Conservation (phyloP, 805 yeast genomes). For the Ogataea saltuana region DNA sequence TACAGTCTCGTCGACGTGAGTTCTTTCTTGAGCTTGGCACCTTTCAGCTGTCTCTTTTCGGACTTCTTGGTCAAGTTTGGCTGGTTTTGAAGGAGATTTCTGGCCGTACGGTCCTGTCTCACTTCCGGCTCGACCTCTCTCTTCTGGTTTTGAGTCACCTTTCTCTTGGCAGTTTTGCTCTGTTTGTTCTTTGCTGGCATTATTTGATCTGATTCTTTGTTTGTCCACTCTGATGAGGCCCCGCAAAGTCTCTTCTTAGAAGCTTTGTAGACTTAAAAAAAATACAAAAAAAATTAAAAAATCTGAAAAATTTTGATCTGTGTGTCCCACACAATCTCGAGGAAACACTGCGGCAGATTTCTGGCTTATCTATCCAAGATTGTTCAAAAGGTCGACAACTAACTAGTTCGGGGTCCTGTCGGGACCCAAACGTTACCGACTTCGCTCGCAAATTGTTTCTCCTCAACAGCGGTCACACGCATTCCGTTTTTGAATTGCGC, state of each 20-base stretch:
- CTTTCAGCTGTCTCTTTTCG: constrained; percentile 48
- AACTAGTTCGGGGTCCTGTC: no score
- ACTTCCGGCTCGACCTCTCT: constrained; percentile 68
- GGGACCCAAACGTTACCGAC: no score
- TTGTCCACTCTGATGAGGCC: neutral
- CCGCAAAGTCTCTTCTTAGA: no score
- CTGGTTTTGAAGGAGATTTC: constrained; percentile 59
- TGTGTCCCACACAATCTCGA: constrained; percentile 1
- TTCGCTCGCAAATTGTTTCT: neutral
- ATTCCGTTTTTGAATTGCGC: constrained; percentile 11
- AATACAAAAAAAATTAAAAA: neutral
- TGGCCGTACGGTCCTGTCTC: constrained; percentile 62
- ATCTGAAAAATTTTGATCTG: constrained; percentile 5
- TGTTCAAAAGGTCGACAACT: no score
- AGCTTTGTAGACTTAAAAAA: neutral
- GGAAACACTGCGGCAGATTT: neutral
- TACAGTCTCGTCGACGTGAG: constrained; percentile 64
- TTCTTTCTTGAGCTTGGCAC: constrained; percentile 61
- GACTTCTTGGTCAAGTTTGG: constrained; percentile 65
- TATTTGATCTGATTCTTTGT: neutral
- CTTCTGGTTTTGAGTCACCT: constrained; percentile 49
- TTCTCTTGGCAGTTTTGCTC: constrained; percentile 59
- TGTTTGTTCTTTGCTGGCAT: constrained; percentile 42
- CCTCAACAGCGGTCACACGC: neutral
- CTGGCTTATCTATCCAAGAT: no score